phyloP scores from a whole-genome alignment of 257 asterid genomes.

The Fraxinus anomala region DNA sequence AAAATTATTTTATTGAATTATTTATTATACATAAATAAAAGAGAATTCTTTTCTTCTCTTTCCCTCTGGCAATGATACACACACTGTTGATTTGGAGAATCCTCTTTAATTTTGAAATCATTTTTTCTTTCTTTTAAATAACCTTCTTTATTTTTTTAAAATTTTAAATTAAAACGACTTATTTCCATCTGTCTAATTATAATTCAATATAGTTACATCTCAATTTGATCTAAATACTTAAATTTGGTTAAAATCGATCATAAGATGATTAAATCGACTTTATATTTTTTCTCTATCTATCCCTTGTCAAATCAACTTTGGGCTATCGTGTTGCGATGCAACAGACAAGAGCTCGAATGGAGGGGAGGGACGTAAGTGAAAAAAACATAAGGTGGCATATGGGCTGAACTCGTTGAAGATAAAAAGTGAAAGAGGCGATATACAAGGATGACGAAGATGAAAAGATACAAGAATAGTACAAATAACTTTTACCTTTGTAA shows the following conservation, averaged over 20 bases:
- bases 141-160: too few relatives aligned
- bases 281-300: background rate
- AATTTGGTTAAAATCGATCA: too few relatives aligned
- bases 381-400: too few relatives aligned
- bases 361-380: background rate
- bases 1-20: too few relatives aligned
- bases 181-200: too few relatives aligned
- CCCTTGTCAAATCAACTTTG: background rate
- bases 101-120: background rate
- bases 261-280: too few relatives aligned
- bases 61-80: constrained; percentile 26
- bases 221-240: too few relatives aligned
- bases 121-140: too few relatives aligned
- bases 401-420: background rate
- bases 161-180: too few relatives aligned
- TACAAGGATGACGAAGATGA: too few relatives aligned
- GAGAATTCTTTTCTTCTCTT: background rate
- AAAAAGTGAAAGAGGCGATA: background rate
- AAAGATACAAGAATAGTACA: background rate
- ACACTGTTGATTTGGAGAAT: constrained; percentile 30
- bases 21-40: too few relatives aligned
- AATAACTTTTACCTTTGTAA: background rate
- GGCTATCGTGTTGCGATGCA: background rate
- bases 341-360: background rate
- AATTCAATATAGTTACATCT: too few relatives aligned